Evolutionary conservation across 73 alveolate genomes (phyloP), one percentile per base, ranked within the genome.

Genomic region (Blepharisma stoltei): DNA sequence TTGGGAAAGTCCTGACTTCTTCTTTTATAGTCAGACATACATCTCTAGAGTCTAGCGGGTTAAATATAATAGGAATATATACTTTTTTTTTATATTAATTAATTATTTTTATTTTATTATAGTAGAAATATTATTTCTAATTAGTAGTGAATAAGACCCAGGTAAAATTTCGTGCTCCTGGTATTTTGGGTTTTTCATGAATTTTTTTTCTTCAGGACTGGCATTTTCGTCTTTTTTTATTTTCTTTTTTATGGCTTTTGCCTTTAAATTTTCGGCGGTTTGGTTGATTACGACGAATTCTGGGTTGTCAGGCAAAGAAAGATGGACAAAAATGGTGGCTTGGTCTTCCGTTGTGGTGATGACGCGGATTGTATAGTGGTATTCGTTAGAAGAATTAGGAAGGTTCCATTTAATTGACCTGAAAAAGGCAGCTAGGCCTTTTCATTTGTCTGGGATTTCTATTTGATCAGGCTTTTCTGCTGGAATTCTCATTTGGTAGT

Each of bases 321-420:
- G 43, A 25, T 73, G 44, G 21, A 82, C 60, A 44, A 81, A 86
- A 7, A 86, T 81, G 47, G 93, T 73, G 23, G 90, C 93, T 73
- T 86, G 88, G 55, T 86, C 90, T 50, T 86, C 65, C 0, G 90
- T 70, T 6, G 78, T 81, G 7, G 82, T 53, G 44, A 67, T 81
- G 6, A 82, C 84, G 68, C 90, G 46, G 27, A 86, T 54, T 37
- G 67, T 53, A 37, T 78, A 69, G 23, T 76, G 65, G n/a, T 41
- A 21, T 41, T 53, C 44, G 54, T 71, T 86, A 38, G 43, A 45
- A 32, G 21, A 32, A 32, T 14, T n/a, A n/a, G 77, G 71, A 14
- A 14, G n/a, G 3, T 65, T 65, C 68, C 54, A 65, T 65, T n/a
- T 65, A 2, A 25, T n/a, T n/a, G 20, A 14, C 44, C 44, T 37